These are phyloP conservation scores for Phytophthora ramorum DNA, from an alignment of 352 stramenopile species.

Conservation along the genomic window DNA sequence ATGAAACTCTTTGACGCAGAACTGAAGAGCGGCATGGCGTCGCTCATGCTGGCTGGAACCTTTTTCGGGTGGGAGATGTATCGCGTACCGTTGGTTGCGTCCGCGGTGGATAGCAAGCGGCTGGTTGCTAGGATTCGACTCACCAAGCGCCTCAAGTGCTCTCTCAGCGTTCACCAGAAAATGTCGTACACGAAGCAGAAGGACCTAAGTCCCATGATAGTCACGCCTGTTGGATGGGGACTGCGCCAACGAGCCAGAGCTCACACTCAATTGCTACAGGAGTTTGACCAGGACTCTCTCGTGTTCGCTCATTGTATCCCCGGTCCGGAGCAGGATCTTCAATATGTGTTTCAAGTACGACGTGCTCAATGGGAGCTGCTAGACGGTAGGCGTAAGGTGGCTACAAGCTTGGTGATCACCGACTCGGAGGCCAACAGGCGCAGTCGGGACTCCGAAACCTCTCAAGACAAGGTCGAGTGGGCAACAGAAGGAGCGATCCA, in stretches of 20 bases:
- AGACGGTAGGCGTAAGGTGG: constrained; percentile 20
- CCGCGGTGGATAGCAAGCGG: constrained; percentile 25
- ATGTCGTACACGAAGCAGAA: constrained; percentile 29
- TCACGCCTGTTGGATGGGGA: constrained; percentile 31
- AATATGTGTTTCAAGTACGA: constrained; percentile 28
- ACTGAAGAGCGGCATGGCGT: background rate
- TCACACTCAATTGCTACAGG: constrained; percentile 33
- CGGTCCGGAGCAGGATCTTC: constrained; percentile 17
- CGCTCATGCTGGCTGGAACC: constrained; percentile 14
- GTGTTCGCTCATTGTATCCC: constrained; percentile 37
- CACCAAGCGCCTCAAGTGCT: constrained; percentile 22
- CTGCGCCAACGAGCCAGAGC: constrained; percentile 26
- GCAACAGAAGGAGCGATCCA: constrained; percentile 35
- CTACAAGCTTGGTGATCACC: constrained; percentile 29
- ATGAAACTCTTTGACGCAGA: constrained; percentile 29
- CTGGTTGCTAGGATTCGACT: constrained; percentile 15
- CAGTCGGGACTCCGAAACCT: constrained; percentile 29
- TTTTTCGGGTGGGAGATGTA: constrained; percentile 45
- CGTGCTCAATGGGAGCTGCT: constrained; percentile 20
- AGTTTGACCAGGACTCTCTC: constrained; percentile 33
- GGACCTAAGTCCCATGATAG: constrained; percentile 35
- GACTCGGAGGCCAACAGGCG: constrained; percentile 39
- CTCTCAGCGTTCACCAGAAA: constrained; percentile 19
- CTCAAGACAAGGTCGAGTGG: constrained; percentile 33
- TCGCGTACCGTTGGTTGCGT: constrained; percentile 25